A percentile compares a stretch with the other conserved stretches of the same genome.
Evolutionary conservation across 768 basidiomycete species (phyloP).

Genomic region (Cystobasidium ongulense): DNA sequence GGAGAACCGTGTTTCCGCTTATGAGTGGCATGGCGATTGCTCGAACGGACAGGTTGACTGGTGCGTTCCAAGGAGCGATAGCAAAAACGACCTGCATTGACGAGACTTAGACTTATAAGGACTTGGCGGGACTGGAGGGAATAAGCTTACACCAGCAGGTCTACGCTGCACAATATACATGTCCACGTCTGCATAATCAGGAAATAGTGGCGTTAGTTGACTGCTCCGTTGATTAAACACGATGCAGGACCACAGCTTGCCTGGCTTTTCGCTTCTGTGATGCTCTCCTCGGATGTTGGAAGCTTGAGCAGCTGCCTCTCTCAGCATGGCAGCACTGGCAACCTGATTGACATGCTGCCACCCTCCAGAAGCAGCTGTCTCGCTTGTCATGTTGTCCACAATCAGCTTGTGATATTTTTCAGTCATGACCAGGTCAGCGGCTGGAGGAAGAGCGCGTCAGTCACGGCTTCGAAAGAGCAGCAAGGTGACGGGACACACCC

Average conservation of each 20-base stretch:
- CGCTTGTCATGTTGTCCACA: slow-evolving; percentile 45
- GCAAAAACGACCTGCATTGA: slow-evolving; percentile 47
- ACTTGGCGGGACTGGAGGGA: neutral
- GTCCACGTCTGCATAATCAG: slow-evolving; percentile 41
- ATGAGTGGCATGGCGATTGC: slow-evolving; percentile 46
- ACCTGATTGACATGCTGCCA: slow-evolving; percentile 42
- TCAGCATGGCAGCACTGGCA: slow-evolving; percentile 41
- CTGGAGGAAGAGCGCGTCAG: slow-evolving; percentile 35
- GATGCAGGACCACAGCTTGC: neutral
- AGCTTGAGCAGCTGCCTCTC: slow-evolving; percentile 45
- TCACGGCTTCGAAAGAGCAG: neutral
- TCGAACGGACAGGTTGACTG: slow-evolving; percentile 45
- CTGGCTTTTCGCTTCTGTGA: slow-evolving; percentile 14
- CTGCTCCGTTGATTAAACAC: neutral
- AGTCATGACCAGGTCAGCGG: slow-evolving; percentile 50
- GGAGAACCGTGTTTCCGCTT: slow-evolving; percentile 46
- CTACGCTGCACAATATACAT: slow-evolving; percentile 50
- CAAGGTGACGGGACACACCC: neutral
- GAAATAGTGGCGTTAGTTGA: neutral
- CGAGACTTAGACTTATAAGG: neutral
- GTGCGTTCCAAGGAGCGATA: slow-evolving; percentile 57
- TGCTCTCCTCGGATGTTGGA: slow-evolving; percentile 49
- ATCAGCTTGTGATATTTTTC: slow-evolving; percentile 49
- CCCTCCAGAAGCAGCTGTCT: slow-evolving; percentile 46
- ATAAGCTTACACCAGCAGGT: slow-evolving; percentile 47